Percentiles rank a stretch among this genome's conserved stretches.
Conservation (phyloP, 176 grass and related monocot species). For the Rhynchospora breviuscula region DNA sequence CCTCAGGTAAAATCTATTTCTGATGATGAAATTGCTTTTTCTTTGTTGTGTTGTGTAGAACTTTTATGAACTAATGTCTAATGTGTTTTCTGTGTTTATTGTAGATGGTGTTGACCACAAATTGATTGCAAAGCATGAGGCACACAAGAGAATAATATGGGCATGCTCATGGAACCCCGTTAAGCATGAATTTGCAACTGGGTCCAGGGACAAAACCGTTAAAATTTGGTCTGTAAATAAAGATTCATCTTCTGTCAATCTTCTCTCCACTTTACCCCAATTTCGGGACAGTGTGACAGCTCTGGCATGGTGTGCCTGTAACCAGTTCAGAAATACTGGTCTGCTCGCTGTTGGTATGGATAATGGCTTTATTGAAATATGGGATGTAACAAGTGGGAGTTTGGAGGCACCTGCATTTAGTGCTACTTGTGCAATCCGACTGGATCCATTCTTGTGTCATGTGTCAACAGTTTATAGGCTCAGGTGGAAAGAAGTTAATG, state of each 20-base stretch:
- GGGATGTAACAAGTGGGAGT: constrained; percentile 38
- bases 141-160: constrained; percentile 97
- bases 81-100: constrained; percentile 11
- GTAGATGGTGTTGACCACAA: constrained; percentile 35
- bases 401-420: constrained; percentile 18
- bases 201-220: constrained; percentile 92
- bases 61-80: constrained; percentile 7
- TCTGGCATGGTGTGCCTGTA: constrained; percentile 64
- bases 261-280: constrained; percentile 57
- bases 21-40: background rate
- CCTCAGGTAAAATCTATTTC: constrained; percentile 32
- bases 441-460: constrained; percentile 71
- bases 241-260: constrained; percentile 56
- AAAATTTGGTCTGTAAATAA: constrained; percentile 72
- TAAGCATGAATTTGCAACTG: constrained; percentile 82
- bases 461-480: constrained; percentile 67
- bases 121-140: constrained; percentile 71
- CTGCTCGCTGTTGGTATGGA: constrained; percentile 80
- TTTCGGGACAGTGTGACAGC: constrained; percentile 92
- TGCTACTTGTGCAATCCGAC: constrained; percentile 39
- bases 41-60: constrained; percentile 19
- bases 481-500: constrained; percentile 43
- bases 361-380: constrained; percentile 85
- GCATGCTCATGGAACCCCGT: constrained; percentile 91
- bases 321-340: constrained; percentile 43